Conservation (phyloP, 257 asterid genomes). For the Rubia yunnanensis region DNA sequence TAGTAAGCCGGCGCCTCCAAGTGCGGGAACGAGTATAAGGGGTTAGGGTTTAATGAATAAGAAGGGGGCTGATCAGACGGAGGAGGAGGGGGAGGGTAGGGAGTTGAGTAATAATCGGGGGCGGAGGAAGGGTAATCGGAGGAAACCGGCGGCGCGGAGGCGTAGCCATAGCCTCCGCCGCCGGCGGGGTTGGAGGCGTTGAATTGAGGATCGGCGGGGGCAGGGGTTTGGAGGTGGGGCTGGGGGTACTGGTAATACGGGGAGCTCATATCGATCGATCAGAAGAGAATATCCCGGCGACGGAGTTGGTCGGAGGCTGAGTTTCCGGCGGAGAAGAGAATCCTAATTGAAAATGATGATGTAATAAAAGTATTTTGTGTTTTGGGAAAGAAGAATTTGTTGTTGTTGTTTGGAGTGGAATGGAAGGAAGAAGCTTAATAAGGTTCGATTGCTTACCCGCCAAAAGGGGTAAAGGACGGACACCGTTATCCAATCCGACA, state of each 20-base stretch:
- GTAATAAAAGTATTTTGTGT: neutral
- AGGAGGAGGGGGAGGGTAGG: conserved; percentile 31
- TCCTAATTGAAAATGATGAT: neutral
- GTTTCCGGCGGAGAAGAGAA: neutral
- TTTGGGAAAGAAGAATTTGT: neutral
- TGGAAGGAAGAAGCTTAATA: neutral
- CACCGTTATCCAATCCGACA: neutral
- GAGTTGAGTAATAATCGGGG: conserved; percentile 26
- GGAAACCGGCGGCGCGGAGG: conserved; percentile 73
- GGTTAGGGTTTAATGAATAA: conserved; percentile 19
- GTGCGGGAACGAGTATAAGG: conserved; percentile 46
- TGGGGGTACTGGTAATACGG: conserved; percentile 50
- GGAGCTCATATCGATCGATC: conserved; percentile 29
- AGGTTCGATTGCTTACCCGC: conserved; percentile 15
- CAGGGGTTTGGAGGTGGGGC: conserved; percentile 30
- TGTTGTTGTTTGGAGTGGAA: neutral
- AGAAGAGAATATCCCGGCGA: neutral
- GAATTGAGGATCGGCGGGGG: conserved; percentile 15
- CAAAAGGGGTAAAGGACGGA: conserved; percentile 7
- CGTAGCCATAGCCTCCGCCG: conserved; percentile 24
- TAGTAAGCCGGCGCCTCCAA: conserved; percentile 30
- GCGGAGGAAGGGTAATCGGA: conserved; percentile 25
- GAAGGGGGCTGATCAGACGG: conserved; percentile 32
- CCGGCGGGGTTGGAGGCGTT: neutral
- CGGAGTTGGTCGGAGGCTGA: neutral